Evolutionary conservation across 2,329 filamentous ascomycete species (phyloP).

Genomic region (Monosporascus ibericus): DNA sequence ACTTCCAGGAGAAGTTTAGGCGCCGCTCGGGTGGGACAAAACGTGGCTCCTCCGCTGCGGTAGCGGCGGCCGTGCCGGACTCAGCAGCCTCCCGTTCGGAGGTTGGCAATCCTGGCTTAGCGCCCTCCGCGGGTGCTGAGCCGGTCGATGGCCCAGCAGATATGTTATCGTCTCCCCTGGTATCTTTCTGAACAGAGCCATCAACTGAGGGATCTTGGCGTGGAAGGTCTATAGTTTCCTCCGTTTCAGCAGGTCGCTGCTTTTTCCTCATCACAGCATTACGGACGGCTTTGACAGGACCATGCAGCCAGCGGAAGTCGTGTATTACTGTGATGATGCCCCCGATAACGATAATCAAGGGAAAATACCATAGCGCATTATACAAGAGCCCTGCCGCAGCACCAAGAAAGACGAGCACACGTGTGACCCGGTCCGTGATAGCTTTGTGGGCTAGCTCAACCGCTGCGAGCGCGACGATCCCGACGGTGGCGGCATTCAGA

Average conservation of each 20-base stretch:
- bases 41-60: constrained; percentile 17
- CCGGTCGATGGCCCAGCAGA: too few species aligned
- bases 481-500: constrained; percentile 66
- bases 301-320: constrained; percentile 49
- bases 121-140: too few species aligned
- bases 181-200: too few species aligned
- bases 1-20: constrained; percentile 39
- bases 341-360: constrained; percentile 51
- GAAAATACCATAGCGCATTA: constrained; percentile 71
- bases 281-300: constrained; percentile 15
- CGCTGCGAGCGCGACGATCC: constrained; percentile 64
- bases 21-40: constrained; percentile 26
- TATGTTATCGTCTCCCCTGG: too few species aligned
- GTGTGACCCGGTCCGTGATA: constrained; percentile 57
- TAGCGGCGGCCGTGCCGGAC: background rate
- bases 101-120: too few species aligned
- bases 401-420: constrained; percentile 57
- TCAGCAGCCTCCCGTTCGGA: background rate
- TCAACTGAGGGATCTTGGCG: too few species aligned
- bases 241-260: background rate
- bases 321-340: constrained; percentile 48
- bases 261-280: background rate
- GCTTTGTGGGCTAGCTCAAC: constrained; percentile 62
- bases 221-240: too few species aligned
- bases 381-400: constrained; percentile 63